Conservation (phyloP, 2,329 filamentous ascomycete genomes). For the Aspergillus glaucus region DNA sequence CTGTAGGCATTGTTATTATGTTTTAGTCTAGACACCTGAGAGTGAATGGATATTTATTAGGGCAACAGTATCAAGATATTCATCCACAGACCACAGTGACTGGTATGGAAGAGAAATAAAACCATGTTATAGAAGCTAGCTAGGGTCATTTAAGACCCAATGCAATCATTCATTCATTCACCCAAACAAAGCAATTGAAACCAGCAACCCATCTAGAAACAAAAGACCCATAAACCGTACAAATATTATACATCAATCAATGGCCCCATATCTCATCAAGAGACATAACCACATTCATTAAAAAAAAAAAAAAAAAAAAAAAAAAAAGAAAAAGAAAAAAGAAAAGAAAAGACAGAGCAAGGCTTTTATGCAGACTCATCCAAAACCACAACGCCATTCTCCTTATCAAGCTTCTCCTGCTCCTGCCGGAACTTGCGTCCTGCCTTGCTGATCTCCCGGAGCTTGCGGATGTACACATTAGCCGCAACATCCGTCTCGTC, state of each 20-base stretch:
- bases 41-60: too few species aligned
- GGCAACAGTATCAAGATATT: too few species aligned
- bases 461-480: conserved; percentile 39
- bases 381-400: conserved; percentile 31
- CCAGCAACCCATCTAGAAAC: too few species aligned
- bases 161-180: too few species aligned
- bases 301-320: not conserved
- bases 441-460: conserved; percentile 41
- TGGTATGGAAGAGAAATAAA: too few species aligned
- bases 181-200: too few species aligned
- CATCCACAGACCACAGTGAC: too few species aligned
- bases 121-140: too few species aligned
- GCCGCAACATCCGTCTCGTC: conserved; percentile 38
- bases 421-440: conserved; percentile 55
- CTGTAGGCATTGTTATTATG: too few species aligned
- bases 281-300: too few species aligned
- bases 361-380: conserved; percentile 4
- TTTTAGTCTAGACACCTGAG: too few species aligned
- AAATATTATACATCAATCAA: not conserved
- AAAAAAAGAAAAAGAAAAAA: not conserved
- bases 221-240: not conserved
- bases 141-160: too few species aligned
- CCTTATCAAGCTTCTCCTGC: conserved; percentile 49
- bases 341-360: not conserved
- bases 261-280: not conserved